Evolutionary conservation across 192 early-diverging fungal species (phyloP).

Genomic region (Backusella sp.): DNA sequence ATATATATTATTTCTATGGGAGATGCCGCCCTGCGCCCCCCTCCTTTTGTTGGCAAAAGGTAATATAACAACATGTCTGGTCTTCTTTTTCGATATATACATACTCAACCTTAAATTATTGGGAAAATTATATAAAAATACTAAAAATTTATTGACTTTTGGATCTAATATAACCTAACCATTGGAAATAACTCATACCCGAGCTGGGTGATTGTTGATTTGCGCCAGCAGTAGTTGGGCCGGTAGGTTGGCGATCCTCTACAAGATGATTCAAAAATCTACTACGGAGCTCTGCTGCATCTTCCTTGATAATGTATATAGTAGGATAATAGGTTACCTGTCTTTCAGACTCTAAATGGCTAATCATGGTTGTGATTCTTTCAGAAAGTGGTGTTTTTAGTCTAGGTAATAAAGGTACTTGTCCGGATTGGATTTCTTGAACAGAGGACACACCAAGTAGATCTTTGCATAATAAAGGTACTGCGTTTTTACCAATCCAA

Average conservation of each 20-base stretch:
- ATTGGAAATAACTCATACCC: slow-evolving; percentile 40
- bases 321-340: slow-evolving; percentile 59
- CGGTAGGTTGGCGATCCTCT: slow-evolving; percentile 59
- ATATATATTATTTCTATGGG: too few species aligned
- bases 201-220: slow-evolving; percentile 25
- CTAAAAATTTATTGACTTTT: slow-evolving; percentile 19
- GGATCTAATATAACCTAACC: slow-evolving; percentile 33
- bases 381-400: slow-evolving; percentile 60
- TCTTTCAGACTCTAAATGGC: slow-evolving; percentile 55
- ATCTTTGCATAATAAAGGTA: slow-evolving; percentile 54
- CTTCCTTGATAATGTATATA: slow-evolving; percentile 76
- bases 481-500: slow-evolving; percentile 71
- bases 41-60: too few species aligned
- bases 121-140: not conserved
- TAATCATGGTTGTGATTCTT: slow-evolving; percentile 59
- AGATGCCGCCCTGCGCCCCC: too few species aligned
- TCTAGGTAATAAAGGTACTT: slow-evolving; percentile 53
- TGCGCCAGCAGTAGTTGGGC: slow-evolving; percentile 27
- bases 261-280: slow-evolving; percentile 69
- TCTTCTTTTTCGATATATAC: not conserved
- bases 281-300: slow-evolving; percentile 67
- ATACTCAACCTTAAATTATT: not conserved
- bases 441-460: slow-evolving; percentile 65
- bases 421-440: slow-evolving; percentile 59
- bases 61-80: too few species aligned